Percentiles rank a stretch among this genome's conserved stretches.
These are phyloP conservation scores for Nothophoma quercina DNA, from an alignment of 2,329 filamentous ascomycete species.

Conservation along the genomic window DNA sequence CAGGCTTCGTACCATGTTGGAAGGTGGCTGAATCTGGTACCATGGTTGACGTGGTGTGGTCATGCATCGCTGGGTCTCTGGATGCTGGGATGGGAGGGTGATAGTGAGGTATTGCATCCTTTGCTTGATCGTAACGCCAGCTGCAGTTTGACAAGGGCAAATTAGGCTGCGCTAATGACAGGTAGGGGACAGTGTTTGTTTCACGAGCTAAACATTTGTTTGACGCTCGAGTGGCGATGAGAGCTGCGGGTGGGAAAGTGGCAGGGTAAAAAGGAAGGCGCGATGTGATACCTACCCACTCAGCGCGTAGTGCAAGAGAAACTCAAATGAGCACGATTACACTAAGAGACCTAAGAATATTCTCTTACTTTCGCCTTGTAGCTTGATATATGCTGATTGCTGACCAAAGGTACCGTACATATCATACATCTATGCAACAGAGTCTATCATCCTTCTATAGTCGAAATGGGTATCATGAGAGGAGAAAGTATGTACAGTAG, in stretches of 20 bases:
- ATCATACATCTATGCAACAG: neutral
- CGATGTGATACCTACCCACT: too few relatives aligned
- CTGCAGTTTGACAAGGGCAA: neutral
- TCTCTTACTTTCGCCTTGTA: neutral
- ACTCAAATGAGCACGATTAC: too few relatives aligned
- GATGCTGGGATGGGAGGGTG: neutral
- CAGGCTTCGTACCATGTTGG: neutral
- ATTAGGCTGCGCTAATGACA: neutral
- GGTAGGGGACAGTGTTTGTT: too few relatives aligned
- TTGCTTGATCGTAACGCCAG: neutral
- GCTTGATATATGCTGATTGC: neutral
- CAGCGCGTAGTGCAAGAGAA: too few relatives aligned
- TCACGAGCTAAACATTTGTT: too few relatives aligned
- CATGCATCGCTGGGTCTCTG: neutral
- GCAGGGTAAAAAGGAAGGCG: too few relatives aligned
- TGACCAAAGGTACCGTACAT: conserved; percentile 1
- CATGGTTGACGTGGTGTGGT: neutral
- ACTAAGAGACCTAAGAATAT: too few relatives aligned
- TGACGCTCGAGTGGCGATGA: too few relatives aligned
- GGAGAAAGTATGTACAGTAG: conserved; percentile 32
- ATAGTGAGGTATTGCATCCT: neutral
- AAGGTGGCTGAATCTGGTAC: neutral
- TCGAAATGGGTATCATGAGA: conserved; percentile 45
- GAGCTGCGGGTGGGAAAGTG: too few relatives aligned
- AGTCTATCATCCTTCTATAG: conserved; percentile 9